Conservation (phyloP, 2,329 filamentous ascomycete genomes). For the Stemphylium beticola region DNA sequence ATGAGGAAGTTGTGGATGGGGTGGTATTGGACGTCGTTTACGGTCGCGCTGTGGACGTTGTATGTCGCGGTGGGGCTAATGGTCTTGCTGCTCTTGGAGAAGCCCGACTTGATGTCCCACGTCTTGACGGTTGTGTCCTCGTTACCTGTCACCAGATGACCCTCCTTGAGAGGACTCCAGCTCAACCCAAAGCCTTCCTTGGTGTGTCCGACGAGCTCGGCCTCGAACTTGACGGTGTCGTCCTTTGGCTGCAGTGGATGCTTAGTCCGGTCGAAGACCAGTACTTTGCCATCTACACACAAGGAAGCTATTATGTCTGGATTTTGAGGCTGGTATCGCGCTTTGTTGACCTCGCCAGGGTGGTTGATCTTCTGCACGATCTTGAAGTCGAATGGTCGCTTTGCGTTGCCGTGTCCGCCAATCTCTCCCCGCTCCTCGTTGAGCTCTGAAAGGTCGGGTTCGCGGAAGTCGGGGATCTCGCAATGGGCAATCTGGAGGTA, state of each 20-base stretch:
- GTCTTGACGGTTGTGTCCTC: slow-evolving; percentile 90
- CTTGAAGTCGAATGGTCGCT: slow-evolving; percentile 83
- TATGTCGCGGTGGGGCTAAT: slow-evolving; percentile 77
- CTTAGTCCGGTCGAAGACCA: slow-evolving; percentile 96
- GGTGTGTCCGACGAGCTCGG: slow-evolving; percentile 83
- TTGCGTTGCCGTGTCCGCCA: slow-evolving; percentile 83
- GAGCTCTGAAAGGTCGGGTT: slow-evolving; percentile 80
- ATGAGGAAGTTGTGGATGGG: slow-evolving; percentile 80
- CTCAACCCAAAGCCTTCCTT: slow-evolving; percentile 90
- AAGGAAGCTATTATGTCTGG: slow-evolving; percentile 95
- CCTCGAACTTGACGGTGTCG: slow-evolving; percentile 75
- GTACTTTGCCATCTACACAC: slow-evolving; percentile 82
- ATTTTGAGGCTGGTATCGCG: slow-evolving; percentile 96
- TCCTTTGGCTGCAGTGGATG: slow-evolving; percentile 74
- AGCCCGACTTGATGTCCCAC: slow-evolving; percentile 81
- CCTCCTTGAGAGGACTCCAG: slow-evolving; percentile 86
- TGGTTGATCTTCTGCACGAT: slow-evolving; percentile 97
- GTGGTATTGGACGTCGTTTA: slow-evolving; percentile 97
- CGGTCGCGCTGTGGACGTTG: slow-evolving; percentile 85
- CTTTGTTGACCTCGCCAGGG: slow-evolving; percentile 97
- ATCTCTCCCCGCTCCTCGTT: slow-evolving; percentile 93
- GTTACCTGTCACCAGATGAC: slow-evolving; percentile 85
- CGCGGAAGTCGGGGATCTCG: slow-evolving; percentile 81
- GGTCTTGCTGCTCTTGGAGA: slow-evolving; percentile 71
- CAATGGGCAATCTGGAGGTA: slow-evolving; percentile 95